phyloP scores from a whole-genome alignment of 495 filamentous ascomycete genomes.

The Lasiosphaeria hispida region DNA sequence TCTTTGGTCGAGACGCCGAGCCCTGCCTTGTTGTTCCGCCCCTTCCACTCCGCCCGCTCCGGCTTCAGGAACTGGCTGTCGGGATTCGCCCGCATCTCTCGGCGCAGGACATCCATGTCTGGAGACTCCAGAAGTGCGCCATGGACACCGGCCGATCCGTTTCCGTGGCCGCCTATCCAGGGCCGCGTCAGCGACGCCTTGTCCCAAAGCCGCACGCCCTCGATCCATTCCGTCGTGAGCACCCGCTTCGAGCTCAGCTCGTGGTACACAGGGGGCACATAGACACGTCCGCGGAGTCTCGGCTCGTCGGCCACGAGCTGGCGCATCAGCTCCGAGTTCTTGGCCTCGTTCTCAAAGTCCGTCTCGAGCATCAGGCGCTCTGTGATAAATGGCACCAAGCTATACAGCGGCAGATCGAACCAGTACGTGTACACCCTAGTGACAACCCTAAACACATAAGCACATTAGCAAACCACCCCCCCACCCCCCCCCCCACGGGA shows the following conservation, averaged over 20 bases:
- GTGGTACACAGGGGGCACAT: conserved; percentile 80
- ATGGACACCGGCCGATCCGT: conserved; percentile 73
- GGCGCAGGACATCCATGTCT: conserved; percentile 38
- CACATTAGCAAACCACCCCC: conserved; percentile 13
- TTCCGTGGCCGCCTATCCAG: conserved; percentile 74
- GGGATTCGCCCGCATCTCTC: conserved; percentile 43
- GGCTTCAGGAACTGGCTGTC: conserved; percentile 66
- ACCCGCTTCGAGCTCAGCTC: conserved; percentile 81
- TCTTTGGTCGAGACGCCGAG: conserved; percentile 77
- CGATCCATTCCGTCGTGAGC: conserved; percentile 96
- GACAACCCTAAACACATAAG: conserved; percentile 54
- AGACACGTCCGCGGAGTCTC: conserved; percentile 72
- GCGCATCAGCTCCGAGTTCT: conserved; percentile 83
- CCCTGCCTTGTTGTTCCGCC: conserved; percentile 65
- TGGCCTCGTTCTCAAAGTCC: conserved; percentile 87
- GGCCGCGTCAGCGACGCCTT: conserved; percentile 68
- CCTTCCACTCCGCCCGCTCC: conserved; percentile 74
- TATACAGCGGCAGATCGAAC: conserved; percentile 89
- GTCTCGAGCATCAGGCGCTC: conserved; percentile 88
- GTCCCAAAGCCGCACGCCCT: conserved; percentile 88
- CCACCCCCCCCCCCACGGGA: too few relatives aligned
- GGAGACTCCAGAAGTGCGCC: conserved; percentile 62
- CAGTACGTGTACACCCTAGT: conserved; percentile 70
- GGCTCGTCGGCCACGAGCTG: conserved; percentile 72
- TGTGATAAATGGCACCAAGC: conserved; percentile 81